Evolutionary conservation across 441 rosid species (phyloP).

Genomic region (Geranium incanum): DNA sequence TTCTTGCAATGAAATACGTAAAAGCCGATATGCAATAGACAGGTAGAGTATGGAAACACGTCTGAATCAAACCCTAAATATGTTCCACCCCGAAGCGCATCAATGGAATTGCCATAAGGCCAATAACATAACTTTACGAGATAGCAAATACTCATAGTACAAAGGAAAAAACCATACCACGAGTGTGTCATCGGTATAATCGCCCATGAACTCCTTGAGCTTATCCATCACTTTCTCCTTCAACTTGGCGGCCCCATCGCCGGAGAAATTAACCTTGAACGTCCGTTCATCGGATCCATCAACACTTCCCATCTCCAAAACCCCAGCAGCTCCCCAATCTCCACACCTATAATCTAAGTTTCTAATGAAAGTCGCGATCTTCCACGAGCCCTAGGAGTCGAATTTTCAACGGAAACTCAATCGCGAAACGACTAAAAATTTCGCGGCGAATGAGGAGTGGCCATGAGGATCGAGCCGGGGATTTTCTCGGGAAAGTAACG

Average conservation of each 20-base stretch:
- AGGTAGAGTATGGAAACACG: neutral
- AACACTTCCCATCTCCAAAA: conserved; percentile 34
- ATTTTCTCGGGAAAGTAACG: neutral
- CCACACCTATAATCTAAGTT: conserved; percentile 23
- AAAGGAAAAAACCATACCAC: conserved; percentile 44
- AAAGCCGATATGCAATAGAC: neutral
- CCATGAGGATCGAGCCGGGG: neutral
- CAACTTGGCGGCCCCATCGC: conserved; percentile 60
- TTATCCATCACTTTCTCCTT: conserved; percentile 58
- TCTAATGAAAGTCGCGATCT: neutral
- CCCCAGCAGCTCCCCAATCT: neutral
- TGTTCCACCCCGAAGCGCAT: neutral
- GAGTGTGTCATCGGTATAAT: conserved; percentile 92
- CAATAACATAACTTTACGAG: neutral
- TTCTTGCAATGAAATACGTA: neutral
- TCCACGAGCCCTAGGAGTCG: neutral
- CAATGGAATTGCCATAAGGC: neutral
- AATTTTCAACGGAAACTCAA: neutral
- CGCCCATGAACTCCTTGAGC: conserved; percentile 92
- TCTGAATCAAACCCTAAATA: neutral
- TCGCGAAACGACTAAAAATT: neutral
- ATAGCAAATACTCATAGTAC: neutral
- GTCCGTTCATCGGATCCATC: conserved; percentile 67
- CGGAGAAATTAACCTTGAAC: conserved; percentile 57
- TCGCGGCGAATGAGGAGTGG: neutral